Evolutionary conservation across 768 basidiomycete genomes (phyloP).

Genomic region (Exsudoporus frostii): DNA sequence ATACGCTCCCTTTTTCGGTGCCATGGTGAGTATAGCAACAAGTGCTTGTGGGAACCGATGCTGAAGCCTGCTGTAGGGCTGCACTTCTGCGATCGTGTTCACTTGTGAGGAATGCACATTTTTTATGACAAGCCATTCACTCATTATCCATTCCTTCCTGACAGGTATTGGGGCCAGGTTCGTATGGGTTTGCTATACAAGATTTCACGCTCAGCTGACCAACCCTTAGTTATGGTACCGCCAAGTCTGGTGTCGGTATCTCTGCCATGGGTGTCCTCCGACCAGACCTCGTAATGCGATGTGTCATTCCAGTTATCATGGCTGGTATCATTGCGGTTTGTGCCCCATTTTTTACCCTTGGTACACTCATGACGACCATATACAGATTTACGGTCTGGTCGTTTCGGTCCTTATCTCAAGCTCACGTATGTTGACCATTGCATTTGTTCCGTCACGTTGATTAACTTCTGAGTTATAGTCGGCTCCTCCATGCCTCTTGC

Average conservation of each 20-base stretch:
- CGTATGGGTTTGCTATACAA: constrained; percentile 16
- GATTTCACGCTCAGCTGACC: background rate
- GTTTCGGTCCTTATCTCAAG: constrained; percentile 96
- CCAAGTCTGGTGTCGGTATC: constrained; percentile 97
- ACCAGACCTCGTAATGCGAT: constrained; percentile 98
- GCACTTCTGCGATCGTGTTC: constrained; percentile 95
- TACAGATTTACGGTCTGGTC: constrained; percentile 93
- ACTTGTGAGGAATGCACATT: constrained; percentile 64
- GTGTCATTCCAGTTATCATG: constrained; percentile 97
- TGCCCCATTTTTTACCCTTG: constrained; percentile 18
- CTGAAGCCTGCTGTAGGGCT: constrained; percentile 57
- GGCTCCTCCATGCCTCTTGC: constrained; percentile 80
- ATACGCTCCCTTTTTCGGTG: constrained; percentile 97
- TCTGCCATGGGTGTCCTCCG: constrained; percentile 97
- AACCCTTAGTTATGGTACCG: constrained; percentile 86
- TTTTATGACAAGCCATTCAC: background rate
- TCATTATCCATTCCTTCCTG: background rate
- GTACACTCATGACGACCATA: background rate
- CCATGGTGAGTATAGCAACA: constrained; percentile 67
- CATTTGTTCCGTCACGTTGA: background rate
- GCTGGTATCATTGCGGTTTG: constrained; percentile 99
- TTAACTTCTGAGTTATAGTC: constrained; percentile 43
- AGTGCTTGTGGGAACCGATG: background rate
- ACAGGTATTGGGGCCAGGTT: constrained; percentile 88
- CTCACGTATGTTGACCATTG: constrained; percentile 57